Evolutionary conservation across 2,329 filamentous ascomycete genomes (phyloP).

Genomic region (Pseudonectria foliicola): DNA sequence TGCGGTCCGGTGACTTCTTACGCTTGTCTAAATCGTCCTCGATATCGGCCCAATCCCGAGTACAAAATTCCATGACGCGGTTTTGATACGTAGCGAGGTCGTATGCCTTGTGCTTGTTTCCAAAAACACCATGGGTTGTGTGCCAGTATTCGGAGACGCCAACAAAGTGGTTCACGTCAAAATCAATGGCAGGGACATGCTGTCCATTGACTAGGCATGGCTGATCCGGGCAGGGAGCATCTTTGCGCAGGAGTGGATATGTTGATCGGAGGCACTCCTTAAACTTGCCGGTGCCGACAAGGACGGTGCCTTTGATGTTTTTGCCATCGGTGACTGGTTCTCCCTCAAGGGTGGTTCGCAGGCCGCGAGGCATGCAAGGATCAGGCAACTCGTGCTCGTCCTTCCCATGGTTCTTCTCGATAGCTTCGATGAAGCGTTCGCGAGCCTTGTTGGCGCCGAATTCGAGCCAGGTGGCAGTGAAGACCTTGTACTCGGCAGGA

Average conservation of each 20-base stretch:
- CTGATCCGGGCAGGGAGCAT: slow-evolving; percentile 71
- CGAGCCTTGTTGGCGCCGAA: slow-evolving; percentile 96
- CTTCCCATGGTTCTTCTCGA: slow-evolving; percentile 59
- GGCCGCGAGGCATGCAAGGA: slow-evolving; percentile 76
- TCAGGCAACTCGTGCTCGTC: slow-evolving; percentile 68
- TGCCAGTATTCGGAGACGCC: slow-evolving; percentile 99
- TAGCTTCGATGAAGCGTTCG: slow-evolving; percentile 68
- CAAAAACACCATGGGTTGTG: slow-evolving; percentile 91
- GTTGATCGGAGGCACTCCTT: slow-evolving; percentile 76
- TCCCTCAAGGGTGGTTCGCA: slow-evolving; percentile 69
- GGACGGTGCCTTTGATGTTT: slow-evolving; percentile 35
- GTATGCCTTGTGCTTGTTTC: slow-evolving; percentile 72
- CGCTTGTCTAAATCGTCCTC: slow-evolving; percentile 54
- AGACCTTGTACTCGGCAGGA: slow-evolving; percentile 75
- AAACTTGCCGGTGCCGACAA: slow-evolving; percentile 83
- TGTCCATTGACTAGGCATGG: slow-evolving; percentile 88
- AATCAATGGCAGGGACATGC: slow-evolving; percentile 92
- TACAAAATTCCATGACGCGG: slow-evolving; percentile 78
- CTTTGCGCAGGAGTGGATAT: slow-evolving; percentile 82
- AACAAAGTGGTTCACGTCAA: slow-evolving; percentile 94
- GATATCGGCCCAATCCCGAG: slow-evolving; percentile 73
- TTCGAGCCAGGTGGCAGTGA: slow-evolving; percentile 93
- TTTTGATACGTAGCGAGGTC: slow-evolving; percentile 86
- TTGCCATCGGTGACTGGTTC: slow-evolving; percentile 36
- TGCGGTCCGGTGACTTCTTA: slow-evolving; percentile 69